These are phyloP conservation scores for Glycine tomentella DNA, from an alignment of 306 rosid genomes.

Conservation along the genomic window DNA sequence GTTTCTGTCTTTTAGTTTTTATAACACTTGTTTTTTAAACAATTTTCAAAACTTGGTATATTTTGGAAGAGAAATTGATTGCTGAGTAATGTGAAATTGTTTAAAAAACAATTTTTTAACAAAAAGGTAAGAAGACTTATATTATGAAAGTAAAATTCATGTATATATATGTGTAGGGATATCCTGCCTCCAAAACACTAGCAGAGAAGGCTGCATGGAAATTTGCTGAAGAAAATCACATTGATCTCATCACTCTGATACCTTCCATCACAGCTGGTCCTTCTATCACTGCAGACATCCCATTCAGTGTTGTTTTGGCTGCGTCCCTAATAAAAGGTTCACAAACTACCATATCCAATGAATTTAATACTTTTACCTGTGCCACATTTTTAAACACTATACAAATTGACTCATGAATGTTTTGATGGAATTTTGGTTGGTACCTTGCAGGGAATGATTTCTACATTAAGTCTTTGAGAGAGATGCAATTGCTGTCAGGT, in stretches of 20 bases:
- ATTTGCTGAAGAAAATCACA: conserved; percentile 65
- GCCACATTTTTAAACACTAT: not conserved
- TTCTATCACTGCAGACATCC: conserved; percentile 63
- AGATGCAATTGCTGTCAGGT: conserved; percentile 69
- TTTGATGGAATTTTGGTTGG: not conserved
- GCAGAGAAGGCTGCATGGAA: conserved; percentile 76
- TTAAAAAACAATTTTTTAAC: not conserved
- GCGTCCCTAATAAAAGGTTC: conserved; percentile 61
- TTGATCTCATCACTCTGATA: conserved; percentile 72
- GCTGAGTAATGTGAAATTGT: not conserved
- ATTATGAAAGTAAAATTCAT: not conserved
- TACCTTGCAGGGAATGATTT: conserved; percentile 61
- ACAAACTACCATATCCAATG: conserved; percentile 4
- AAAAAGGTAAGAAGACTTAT: not conserved
- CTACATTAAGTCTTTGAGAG: conserved; percentile 59
- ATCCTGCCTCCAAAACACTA: conserved; percentile 66
- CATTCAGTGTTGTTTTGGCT: conserved; percentile 57
- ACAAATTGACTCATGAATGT: not conserved
- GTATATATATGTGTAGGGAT: conserved; percentile 57
- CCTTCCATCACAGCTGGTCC: conserved; percentile 69
- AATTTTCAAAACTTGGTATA: not conserved
- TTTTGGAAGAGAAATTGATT: not conserved
- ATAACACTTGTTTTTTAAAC: not conserved
- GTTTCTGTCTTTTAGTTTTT: not conserved
- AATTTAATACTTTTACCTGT: not conserved